Evolutionary conservation across 768 basidiomycete species (phyloP), one percentile per base, ranked within the genome.

Genomic region (Steccherinum ochraceum): DNA sequence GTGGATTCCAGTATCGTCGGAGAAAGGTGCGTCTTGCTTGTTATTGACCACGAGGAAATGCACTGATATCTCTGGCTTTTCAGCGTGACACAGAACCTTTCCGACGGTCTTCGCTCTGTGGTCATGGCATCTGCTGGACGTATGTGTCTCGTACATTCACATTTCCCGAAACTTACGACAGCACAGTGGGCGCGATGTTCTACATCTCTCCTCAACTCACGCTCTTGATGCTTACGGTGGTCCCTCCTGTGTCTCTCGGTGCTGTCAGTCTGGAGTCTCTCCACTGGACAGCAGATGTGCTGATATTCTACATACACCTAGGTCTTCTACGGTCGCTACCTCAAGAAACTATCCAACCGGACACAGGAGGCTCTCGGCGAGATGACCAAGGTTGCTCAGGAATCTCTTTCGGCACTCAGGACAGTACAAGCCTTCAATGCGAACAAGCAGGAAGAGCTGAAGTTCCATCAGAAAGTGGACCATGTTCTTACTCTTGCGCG

Each of bases 361-460:
- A 94, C 95, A 4, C 95, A 99, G 66, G 93, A 93, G 61, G 92
- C 94, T 1, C 78, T 96, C 48, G 94, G 94, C 50, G 93, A 95
- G 50, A 93, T 95, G 93, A 91, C 93, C 25, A 93, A 80, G 67
- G 84, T 90, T 12, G 93, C 94, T 4, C 86, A 91, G 52, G 95
- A 99, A 62, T 84, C 93, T 3, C 79, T 99, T 3, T 80, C 89
- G 2, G 89, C 89, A 2, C 74, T 94, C 24, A 79, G 91, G 2
- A 94, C 92, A 0, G 88, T 94, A 0, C 94, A 97, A 61, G 89
- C 93, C 0, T 96, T 81, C 72, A 94, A 97, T 59, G 93, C 91
- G 0, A 70, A 81, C 42, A 74, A 76, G 2, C 80, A 87, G 62
- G 95, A 97, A 71, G 77, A 84, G 52, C 64, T 67, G 16, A 84